phyloP scores from a whole-genome alignment of 805 yeast genomes.

The Lipomyces yamanashiensis region DNA sequence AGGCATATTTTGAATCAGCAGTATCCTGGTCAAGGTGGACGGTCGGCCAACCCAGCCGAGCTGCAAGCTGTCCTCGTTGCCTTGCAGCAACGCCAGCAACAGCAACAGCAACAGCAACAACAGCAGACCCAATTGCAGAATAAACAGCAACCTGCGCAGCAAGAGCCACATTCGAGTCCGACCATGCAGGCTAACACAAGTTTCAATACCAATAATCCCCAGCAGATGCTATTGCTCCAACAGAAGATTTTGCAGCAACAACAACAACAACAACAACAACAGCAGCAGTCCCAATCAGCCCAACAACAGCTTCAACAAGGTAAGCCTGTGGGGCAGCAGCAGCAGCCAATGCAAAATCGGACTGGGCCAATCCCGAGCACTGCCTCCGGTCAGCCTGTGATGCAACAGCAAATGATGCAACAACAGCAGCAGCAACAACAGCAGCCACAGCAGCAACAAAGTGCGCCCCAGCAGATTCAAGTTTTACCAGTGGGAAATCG shows the following conservation, averaged over 20 bases:
- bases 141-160: conserved; percentile 19
- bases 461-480: conserved; percentile 15
- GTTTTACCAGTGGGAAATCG: conserved; percentile 39
- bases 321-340: conserved; percentile 5
- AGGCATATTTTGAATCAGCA: conserved; percentile 31
- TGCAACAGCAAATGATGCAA: conserved; percentile 18
- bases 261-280: conserved; percentile 15
- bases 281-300: conserved; percentile 25
- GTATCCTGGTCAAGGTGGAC: conserved; percentile 17
- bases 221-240: conserved; percentile 11
- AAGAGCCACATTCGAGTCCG: conserved; percentile 10
- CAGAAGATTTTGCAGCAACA: conserved; percentile 28
- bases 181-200: conserved; percentile 8
- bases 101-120: conserved; percentile 25
- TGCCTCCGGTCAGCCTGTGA: conserved; percentile 25
- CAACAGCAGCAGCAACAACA: conserved; percentile 33
- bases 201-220: conserved; percentile 12
- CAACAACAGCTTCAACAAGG: conserved; percentile 20
- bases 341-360: conserved; percentile 30
- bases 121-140: conserved; percentile 11
- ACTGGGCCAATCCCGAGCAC: conserved; percentile 26
- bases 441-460: conserved; percentile 24
- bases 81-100: conserved; percentile 22
- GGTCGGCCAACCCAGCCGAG: conserved; percentile 27
- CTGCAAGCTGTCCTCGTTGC: conserved; percentile 25